A percentile compares a stretch with the other conserved stretches of the same genome.
phyloP scores from a whole-genome alignment of 805 yeast genomes.

The Cyberlindnera amylophila region DNA sequence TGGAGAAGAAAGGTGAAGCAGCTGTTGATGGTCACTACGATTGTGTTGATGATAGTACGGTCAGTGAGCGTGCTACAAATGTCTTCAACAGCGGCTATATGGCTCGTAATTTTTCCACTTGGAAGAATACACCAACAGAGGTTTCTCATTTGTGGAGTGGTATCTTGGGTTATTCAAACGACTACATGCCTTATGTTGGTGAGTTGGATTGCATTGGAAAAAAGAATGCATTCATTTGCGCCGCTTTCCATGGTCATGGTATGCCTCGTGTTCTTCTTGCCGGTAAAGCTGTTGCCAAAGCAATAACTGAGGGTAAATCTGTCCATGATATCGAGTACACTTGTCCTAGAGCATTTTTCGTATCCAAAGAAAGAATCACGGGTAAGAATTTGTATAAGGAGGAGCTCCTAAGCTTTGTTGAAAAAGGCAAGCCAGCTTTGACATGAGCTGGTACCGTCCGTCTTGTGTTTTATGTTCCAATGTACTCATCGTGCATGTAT shows the following conservation, averaged over 20 bases:
- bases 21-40: slow-evolving; percentile 9
- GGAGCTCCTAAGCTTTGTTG: no score
- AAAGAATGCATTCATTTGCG: slow-evolving; percentile 33
- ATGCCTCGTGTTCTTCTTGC: slow-evolving; percentile 41
- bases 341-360: slow-evolving; percentile 10
- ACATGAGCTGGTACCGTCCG: no score
- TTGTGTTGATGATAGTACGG: slow-evolving; percentile 35
- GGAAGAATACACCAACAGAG: slow-evolving; percentile 27
- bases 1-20: slow-evolving; percentile 1
- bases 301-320: slow-evolving; percentile 11
- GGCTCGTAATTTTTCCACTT: slow-evolving; percentile 29
- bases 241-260: slow-evolving; percentile 48
- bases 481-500: no score
- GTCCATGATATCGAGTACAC: slow-evolving; percentile 8
- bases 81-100: slow-evolving; percentile 27
- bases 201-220: slow-evolving; percentile 27
- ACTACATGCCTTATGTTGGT: slow-evolving; percentile 39
- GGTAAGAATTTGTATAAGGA: neutral
- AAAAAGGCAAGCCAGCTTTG: no score
- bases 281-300: slow-evolving; percentile 36
- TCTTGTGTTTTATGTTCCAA: no score
- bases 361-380: slow-evolving; percentile 11
- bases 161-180: slow-evolving; percentile 40
- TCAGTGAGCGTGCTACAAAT: slow-evolving; percentile 22
- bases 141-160: slow-evolving; percentile 39